Conservation (phyloP, 768 basidiomycete genomes). For the Tephrocybe sp. region DNA sequence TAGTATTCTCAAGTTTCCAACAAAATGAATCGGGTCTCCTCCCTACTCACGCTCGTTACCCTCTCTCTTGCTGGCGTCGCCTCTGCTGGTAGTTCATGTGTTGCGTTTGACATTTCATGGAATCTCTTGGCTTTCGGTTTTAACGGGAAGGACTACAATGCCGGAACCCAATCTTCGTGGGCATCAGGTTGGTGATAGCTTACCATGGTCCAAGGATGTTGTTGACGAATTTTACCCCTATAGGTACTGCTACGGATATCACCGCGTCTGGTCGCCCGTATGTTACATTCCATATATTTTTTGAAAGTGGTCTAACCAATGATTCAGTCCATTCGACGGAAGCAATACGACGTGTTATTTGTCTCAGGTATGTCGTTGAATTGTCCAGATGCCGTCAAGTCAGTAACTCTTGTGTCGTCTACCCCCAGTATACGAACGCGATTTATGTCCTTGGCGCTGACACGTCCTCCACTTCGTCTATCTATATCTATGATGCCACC, state of each 20-base stretch:
- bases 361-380: constrained; percentile 47
- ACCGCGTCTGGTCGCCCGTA: constrained; percentile 79
- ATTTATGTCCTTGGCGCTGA: constrained; percentile 86
- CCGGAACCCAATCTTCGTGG: constrained; percentile 75
- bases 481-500: constrained; percentile 82
- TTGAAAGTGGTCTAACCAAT: neutral
- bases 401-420: neutral
- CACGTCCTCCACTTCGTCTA: constrained; percentile 57
- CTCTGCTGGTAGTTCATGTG: constrained; percentile 42
- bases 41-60: constrained; percentile 18
- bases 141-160: constrained; percentile 80
- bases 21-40: constrained; percentile 16
- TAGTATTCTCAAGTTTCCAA: too few species aligned
- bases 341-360: constrained; percentile 70
- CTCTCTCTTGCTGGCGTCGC: constrained; percentile 19
- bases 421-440: constrained; percentile 73
- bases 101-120: constrained; percentile 78
- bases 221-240: constrained; percentile 4
- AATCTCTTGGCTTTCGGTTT: constrained; percentile 88
- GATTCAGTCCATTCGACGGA: constrained; percentile 62
- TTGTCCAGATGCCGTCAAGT: neutral
- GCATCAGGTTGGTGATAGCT: constrained; percentile 39
- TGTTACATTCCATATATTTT: constrained; percentile 22
- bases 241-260: constrained; percentile 64
- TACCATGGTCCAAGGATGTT: neutral